These are phyloP conservation scores for Didymella keratinophila DNA, from an alignment of 2,329 filamentous ascomycete genomes.

Conservation along the genomic window DNA sequence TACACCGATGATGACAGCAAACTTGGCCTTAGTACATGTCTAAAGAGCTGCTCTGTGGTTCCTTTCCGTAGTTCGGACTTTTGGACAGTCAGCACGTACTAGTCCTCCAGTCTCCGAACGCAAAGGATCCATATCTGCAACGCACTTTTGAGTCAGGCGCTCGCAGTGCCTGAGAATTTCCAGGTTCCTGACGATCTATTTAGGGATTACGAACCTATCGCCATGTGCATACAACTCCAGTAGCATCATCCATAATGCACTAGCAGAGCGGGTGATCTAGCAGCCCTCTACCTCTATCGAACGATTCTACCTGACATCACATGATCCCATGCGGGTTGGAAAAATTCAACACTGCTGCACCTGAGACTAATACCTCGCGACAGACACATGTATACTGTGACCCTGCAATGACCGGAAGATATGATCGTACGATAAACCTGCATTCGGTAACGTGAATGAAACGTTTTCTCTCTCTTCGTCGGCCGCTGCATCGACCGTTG, in stretches of 20 bases:
- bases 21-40: neutral
- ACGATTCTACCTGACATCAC: neutral
- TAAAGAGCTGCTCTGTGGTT: neutral
- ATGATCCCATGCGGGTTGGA: neutral
- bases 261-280: neutral
- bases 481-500: neutral
- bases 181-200: neutral
- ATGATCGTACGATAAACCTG: neutral
- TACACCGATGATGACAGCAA: neutral
- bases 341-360: neutral
- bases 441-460: neutral
- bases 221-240: neutral
- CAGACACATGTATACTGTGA: no score
- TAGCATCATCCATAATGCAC: neutral
- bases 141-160: neutral
- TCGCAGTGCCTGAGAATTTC: neutral
- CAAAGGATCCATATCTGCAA: neutral
- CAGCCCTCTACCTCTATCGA: neutral
- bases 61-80: neutral
- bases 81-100: neutral
- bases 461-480: neutral
- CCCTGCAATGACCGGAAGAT: neutral
- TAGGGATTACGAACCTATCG: neutral
- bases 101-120: neutral
- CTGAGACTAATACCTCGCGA: neutral